Evolutionary conservation across 2,329 filamentous ascomycete species (phyloP).

Genomic region (Aspergillus aculeatus): DNA sequence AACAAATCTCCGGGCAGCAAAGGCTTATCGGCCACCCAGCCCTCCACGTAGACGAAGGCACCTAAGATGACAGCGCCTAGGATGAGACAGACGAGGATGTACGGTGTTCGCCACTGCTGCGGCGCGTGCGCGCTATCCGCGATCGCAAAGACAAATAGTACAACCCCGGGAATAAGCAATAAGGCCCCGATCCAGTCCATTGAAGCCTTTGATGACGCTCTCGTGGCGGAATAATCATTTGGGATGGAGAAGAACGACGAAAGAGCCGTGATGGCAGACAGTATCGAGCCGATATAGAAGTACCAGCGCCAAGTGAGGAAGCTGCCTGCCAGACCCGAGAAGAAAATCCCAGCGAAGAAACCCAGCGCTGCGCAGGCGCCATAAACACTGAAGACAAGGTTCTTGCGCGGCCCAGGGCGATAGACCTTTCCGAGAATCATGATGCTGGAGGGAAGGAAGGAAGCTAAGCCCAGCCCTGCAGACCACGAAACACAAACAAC

Average conservation of each 20-base stretch:
- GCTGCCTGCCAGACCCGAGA: conserved; percentile 59
- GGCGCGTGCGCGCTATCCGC: conserved; percentile 70
- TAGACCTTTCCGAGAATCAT: conserved; percentile 66
- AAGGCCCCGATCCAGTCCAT: conserved; percentile 70
- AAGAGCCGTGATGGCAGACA: conserved; percentile 48
- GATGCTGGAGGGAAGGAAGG: conserved; percentile 68
- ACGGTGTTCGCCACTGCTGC: conserved; percentile 69
- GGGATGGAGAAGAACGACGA: conserved; percentile 52
- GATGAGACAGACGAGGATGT: conserved; percentile 65
- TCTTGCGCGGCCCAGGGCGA: conserved; percentile 67
- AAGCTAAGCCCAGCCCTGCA: conserved; percentile 71
- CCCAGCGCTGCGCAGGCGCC: conserved; percentile 52
- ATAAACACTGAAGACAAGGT: conserved; percentile 63
- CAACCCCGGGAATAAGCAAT: conserved; percentile 63
- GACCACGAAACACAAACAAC: conserved; percentile 70
- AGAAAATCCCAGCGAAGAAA: conserved; percentile 59
- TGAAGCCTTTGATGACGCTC: conserved; percentile 34
- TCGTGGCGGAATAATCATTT: conserved; percentile 36
- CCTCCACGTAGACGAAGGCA: conserved; percentile 67
- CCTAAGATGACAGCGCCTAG: conserved; percentile 61
- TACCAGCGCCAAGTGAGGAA: conserved; percentile 64
- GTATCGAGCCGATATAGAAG: conserved; percentile 64
- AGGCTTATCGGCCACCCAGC: conserved; percentile 66
- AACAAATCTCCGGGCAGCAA: conserved; percentile 71
- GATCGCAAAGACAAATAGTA: conserved; percentile 72